These are phyloP conservation scores for Pholiota adiposa DNA, from an alignment of 1,284 basidiomycete species.

Conservation along the genomic window DNA sequence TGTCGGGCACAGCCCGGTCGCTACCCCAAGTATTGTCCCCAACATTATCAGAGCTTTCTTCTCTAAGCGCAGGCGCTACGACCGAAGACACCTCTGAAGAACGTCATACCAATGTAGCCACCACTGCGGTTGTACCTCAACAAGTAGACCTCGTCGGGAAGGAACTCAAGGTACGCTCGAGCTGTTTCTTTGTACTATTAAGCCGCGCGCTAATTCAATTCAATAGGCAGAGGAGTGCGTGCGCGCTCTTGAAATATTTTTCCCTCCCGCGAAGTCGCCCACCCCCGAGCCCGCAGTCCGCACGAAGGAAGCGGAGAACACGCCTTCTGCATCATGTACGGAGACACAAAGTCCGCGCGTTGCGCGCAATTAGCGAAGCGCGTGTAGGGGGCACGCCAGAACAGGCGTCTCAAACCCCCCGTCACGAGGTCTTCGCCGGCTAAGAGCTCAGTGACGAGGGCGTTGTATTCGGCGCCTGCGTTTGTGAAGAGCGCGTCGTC, in stretches of 20 bases:
- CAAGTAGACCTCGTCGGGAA: background rate
- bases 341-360: slow-evolving; percentile 1
- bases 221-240: background rate
- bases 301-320: background rate
- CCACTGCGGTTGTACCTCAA: background rate
- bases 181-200: too few species aligned
- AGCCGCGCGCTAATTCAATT: background rate
- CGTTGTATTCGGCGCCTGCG: slow-evolving; percentile 2
- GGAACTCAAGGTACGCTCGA: background rate
- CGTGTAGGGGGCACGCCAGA: background rate
- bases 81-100: background rate
- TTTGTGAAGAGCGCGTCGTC: slow-evolving; percentile 5
- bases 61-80: background rate
- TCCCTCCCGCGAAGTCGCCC: background rate
- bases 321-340: background rate
- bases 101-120: background rate
- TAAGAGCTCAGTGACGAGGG: background rate
- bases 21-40: background rate
- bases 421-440: background rate
- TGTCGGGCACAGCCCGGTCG: background rate
- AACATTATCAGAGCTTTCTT: background rate
- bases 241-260: background rate
- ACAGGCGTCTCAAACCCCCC: background rate
- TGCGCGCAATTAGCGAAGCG: background rate
- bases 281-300: background rate